These are phyloP conservation scores for Elasticomyces elasticus DNA, from an alignment of 495 filamentous ascomycete species.

Conservation along the genomic window DNA sequence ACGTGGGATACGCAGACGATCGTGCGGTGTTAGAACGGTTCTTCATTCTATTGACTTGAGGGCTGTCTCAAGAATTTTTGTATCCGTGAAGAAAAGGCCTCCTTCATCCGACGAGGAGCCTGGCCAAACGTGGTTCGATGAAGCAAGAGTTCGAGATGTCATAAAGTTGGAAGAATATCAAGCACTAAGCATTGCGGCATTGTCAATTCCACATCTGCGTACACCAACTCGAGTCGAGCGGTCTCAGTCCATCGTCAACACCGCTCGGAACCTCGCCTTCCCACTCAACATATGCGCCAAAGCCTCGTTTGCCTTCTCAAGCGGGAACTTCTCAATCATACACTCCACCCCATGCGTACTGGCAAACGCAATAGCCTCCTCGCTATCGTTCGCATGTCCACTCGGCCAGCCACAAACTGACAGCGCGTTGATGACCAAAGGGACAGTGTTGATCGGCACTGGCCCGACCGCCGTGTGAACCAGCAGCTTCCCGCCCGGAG, in stretches of 20 bases:
- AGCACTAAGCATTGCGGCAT: no score
- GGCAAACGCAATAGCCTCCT: slow-evolving; percentile 57
- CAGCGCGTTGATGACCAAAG: slow-evolving; percentile 40
- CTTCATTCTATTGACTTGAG: no score
- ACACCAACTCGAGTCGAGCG: background rate
- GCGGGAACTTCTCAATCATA: slow-evolving; percentile 52
- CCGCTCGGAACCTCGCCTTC: slow-evolving; percentile 37
- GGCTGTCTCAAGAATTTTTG: no score
- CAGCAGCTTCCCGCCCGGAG: slow-evolving; percentile 46
- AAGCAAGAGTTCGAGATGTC: no score
- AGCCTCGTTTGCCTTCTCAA: slow-evolving; percentile 43
- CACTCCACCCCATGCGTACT: slow-evolving; percentile 49
- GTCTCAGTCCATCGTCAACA: slow-evolving; percentile 36
- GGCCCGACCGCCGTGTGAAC: slow-evolving; percentile 37
- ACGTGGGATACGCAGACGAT: no score
- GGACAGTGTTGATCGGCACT: slow-evolving; percentile 41
- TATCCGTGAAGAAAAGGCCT: no score
- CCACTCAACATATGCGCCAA: slow-evolving; percentile 36
- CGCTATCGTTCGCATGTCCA: slow-evolving; percentile 53
- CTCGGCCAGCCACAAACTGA: slow-evolving; percentile 53
- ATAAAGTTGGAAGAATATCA: no score
- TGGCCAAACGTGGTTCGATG: no score
- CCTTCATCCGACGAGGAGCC: no score
- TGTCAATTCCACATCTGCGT: no score
- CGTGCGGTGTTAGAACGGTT: no score